Evolutionary conservation across 164 flowering plant genomes (phyloP).

Genomic region (Buxus sempervirens): DNA sequence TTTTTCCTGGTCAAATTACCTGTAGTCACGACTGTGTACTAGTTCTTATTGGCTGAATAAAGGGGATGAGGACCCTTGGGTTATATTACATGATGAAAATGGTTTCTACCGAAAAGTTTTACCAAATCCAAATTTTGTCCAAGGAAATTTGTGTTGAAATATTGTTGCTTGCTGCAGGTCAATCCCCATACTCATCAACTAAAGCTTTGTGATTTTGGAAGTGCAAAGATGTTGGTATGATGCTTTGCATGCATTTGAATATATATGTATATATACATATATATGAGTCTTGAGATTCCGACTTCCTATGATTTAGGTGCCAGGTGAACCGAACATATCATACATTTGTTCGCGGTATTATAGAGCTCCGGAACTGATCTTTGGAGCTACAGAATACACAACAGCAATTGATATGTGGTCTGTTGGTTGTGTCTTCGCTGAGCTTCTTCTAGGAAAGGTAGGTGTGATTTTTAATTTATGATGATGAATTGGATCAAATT

Average conservation of each 20-base stretch:
- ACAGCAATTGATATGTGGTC: slow-evolving; percentile 99
- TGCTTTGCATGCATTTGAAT: background rate
- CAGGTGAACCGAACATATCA: slow-evolving; percentile 96
- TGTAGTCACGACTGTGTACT: background rate
- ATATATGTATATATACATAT: background rate
- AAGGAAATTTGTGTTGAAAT: background rate
- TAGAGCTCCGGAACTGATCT: slow-evolving; percentile 95
- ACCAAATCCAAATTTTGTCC: background rate
- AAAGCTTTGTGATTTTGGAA: slow-evolving; percentile 97
- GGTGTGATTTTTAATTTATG: slow-evolving; percentile 12
- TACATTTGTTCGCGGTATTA: slow-evolving; percentile 96
- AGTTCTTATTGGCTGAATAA: background rate
- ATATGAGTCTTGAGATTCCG: background rate
- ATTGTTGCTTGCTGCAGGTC: slow-evolving; percentile 52
- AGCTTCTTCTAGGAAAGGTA: slow-evolving; percentile 91
- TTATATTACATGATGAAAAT: background rate
- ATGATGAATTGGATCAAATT: background rate
- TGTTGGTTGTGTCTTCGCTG: slow-evolving; percentile 93
- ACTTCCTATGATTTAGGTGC: slow-evolving; percentile 45
- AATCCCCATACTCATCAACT: slow-evolving; percentile 93
- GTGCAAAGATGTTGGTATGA: slow-evolving; percentile 97
- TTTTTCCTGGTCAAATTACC: background rate
- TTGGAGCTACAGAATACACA: slow-evolving; percentile 96
- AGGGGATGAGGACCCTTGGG: background rate
- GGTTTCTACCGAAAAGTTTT: background rate